Evolutionary conservation across 192 early-diverging fungal species (phyloP), one percentile per base, ranked within the genome.

Genomic region (Backusella parvicylindrica): DNA sequence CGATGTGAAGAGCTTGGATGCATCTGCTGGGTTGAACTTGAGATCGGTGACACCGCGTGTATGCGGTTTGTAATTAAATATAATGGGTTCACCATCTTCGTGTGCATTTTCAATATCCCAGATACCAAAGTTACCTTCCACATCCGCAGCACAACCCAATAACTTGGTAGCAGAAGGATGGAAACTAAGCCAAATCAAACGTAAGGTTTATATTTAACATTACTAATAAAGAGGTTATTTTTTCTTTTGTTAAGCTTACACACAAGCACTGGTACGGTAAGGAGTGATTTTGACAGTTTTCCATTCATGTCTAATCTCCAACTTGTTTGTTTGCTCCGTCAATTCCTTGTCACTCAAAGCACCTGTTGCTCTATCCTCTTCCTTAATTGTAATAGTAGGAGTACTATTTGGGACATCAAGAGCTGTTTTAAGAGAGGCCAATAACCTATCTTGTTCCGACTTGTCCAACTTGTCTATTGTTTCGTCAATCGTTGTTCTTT

Each of bases 61-160:
- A 43, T 90, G 86, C 2, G 89, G 87, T 50, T 82, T 76, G 63
- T 91, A 91, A 0, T 65, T 74, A 49, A 81, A 88, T 13, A 89
- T 74, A 38, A 83, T 77, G 11, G 88, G 87, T 15, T 88, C 84
- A n/a, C 56, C 66, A 30, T 79, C 74, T 23, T 79, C 79, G 9
- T 80, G 73, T n/a, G 69, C 66, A 40, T 83, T 84, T 31, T 88
- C 78, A 23, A 91, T 68, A 60, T 90, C 84, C 88, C 90, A 92
- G 41, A 92, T 87, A 11, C 87, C 80, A 9, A 91, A 64, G 56
- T 82, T 78, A 23, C 89, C 89, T 0, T 68, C 60, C 30, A 85
- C 82, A 65, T 87, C 87, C 1, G 86, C 86, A 12, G 77, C 84
- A 63, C 80, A 83, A 13, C 76, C 87, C 23, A 91, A 37, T 23